phyloP scores from a whole-genome alignment of 176 grass and related monocot species.

The Carex kokanica region DNA sequence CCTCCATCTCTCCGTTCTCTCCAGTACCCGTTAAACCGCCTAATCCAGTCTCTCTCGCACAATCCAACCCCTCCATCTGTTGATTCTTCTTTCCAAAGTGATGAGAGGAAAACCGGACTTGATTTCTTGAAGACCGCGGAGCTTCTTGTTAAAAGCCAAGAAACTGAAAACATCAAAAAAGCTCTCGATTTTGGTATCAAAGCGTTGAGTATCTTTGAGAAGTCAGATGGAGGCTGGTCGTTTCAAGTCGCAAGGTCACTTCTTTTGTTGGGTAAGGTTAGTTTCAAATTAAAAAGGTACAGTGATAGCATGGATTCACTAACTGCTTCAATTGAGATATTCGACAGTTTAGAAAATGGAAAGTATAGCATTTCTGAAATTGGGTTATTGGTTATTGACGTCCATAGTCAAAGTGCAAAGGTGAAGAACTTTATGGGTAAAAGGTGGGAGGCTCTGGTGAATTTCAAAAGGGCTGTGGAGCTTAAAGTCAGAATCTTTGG shows the following conservation, averaged over 20 bases:
- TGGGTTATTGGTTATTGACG: constrained; percentile 30
- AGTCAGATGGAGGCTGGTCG: constrained; percentile 63
- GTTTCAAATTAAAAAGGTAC: constrained; percentile 36
- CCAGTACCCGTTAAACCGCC: neutral
- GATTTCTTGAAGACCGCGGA: constrained; percentile 42
- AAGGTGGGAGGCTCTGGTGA: constrained; percentile 48
- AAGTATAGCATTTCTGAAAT: constrained; percentile 20
- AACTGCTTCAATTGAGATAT: constrained; percentile 48
- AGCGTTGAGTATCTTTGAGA: constrained; percentile 49
- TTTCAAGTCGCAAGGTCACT: constrained; percentile 54
- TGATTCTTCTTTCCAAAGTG: constrained; percentile 19
- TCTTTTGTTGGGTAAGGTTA: constrained; percentile 47
- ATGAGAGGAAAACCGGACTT: constrained; percentile 22
- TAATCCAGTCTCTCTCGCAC: constrained; percentile 37
- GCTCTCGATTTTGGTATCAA: constrained; percentile 49
- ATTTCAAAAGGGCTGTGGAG: constrained; percentile 40
- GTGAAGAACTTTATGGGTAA: constrained; percentile 46
- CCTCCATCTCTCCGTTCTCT: neutral
- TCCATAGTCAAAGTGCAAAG: constrained; percentile 55
- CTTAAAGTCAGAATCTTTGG: constrained; percentile 36
- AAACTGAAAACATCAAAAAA: constrained; percentile 32
- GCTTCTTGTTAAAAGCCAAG: constrained; percentile 22
- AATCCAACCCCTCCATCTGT: constrained; percentile 13
- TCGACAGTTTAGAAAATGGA: constrained; percentile 30
- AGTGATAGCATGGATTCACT: constrained; percentile 62